Conservation (phyloP, 2,329 filamentous ascomycete species). For the Colletotrichum gloeosporioides region DNA sequence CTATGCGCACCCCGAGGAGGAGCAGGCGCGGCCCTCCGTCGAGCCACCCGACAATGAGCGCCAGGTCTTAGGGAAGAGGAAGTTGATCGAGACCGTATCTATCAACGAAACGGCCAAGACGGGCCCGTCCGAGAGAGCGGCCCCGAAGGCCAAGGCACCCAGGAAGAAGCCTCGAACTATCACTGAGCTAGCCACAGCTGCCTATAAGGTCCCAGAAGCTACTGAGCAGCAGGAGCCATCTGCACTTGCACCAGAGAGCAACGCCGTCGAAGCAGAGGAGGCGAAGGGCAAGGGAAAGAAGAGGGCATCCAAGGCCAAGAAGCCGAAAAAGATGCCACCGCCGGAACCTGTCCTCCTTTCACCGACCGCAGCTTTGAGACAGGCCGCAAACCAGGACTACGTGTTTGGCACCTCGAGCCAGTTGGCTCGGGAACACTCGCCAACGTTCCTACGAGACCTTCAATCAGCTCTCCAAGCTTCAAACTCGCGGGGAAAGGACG, state of each 20-base stretch:
- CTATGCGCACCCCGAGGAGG: slow-evolving; percentile 41
- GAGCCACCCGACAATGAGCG: slow-evolving; percentile 27
- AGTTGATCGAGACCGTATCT: slow-evolving; percentile 57
- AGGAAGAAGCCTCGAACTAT: slow-evolving; percentile 79
- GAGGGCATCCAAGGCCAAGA: slow-evolving; percentile 42
- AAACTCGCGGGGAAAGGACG: slow-evolving; percentile 41
- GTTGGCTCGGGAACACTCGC: slow-evolving; percentile 74
- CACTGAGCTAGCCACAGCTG: slow-evolving; percentile 77
- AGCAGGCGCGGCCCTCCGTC: slow-evolving; percentile 5
- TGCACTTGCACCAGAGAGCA: slow-evolving; percentile 22
- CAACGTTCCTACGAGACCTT: slow-evolving; percentile 66
- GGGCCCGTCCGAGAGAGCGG: slow-evolving; percentile 32
- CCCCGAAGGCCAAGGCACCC: slow-evolving; percentile 55
- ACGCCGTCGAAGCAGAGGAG: slow-evolving; percentile 35
- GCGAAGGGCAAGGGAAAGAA: slow-evolving; percentile 34
- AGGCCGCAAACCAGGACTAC: slow-evolving; percentile 74
- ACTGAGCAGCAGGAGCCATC: slow-evolving; percentile 32
- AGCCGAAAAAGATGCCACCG: slow-evolving; percentile 34
- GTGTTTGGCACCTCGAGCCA: slow-evolving; percentile 89
- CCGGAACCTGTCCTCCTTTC: slow-evolving; percentile 66
- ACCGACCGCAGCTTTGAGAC: slow-evolving; percentile 69
- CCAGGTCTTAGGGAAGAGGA: slow-evolving; percentile 58
- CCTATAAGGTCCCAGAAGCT: slow-evolving; percentile 57
- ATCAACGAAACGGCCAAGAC: slow-evolving; percentile 31
- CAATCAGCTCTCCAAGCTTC: slow-evolving; percentile 67